Conservation (phyloP, 495 filamentous ascomycete genomes). For the Aspergillus heteromorphus region DNA sequence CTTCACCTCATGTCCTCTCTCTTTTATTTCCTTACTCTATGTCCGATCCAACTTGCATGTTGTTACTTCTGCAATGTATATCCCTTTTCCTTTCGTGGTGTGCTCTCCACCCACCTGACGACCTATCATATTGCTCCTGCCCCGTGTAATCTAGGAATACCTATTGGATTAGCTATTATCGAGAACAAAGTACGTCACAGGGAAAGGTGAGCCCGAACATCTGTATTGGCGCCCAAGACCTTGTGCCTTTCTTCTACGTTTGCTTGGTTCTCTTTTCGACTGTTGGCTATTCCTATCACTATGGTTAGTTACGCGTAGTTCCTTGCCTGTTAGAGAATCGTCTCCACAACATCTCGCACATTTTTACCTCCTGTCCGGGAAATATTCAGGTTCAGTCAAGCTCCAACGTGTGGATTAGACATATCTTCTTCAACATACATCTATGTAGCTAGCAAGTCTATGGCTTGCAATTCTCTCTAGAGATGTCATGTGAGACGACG, state of each 20-base stretch:
- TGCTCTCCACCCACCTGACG: neutral
- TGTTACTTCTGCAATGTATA: neutral
- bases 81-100: constrained; percentile 2
- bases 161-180: neutral
- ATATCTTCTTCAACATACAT: no score
- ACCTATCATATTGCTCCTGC: constrained; percentile 2
- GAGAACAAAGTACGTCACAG: neutral
- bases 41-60: neutral
- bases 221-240: neutral
- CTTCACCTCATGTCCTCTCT: neutral
- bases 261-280: neutral
- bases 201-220: neutral
- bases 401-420: no score
- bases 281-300: neutral
- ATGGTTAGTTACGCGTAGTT: no score
- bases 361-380: no score
- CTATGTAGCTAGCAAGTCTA: no score
- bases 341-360: no score
- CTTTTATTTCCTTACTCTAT: constrained; percentile 1
- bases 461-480: no score
- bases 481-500: no score
- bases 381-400: no score
- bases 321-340: no score
- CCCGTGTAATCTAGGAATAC: constrained; percentile 3
- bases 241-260: neutral